Conservation (phyloP, 2,329 filamentous ascomycete genomes). For the Fusarium euwallaceae region DNA sequence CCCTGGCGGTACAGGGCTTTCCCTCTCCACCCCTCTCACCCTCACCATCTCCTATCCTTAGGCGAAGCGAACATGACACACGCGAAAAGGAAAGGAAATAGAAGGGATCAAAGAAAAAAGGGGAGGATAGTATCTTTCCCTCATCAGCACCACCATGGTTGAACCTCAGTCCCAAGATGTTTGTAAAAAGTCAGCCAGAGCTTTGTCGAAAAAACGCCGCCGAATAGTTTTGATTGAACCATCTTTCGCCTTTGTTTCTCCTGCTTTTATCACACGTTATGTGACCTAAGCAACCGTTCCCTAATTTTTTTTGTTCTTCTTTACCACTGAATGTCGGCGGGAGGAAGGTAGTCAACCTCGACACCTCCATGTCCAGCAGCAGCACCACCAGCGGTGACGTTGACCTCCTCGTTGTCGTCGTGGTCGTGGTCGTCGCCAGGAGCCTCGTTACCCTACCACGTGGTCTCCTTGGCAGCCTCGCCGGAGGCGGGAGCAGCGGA, state of each 20-base stretch:
- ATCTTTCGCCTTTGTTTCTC: slow-evolving; percentile 39
- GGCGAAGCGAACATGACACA: slow-evolving; percentile 15
- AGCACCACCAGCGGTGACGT: background rate
- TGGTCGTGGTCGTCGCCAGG: slow-evolving; percentile 18
- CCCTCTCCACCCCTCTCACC: slow-evolving; percentile 71
- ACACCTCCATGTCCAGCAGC: background rate
- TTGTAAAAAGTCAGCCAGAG: slow-evolving; percentile 43
- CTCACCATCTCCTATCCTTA: background rate
- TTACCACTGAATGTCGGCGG: slow-evolving; percentile 31
- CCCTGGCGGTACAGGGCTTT: slow-evolving; percentile 96
- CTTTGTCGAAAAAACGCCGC: slow-evolving; percentile 42
- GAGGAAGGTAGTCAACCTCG: background rate
- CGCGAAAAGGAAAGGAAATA: slow-evolving; percentile 31
- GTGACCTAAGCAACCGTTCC: slow-evolving; percentile 19
- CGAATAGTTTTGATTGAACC: slow-evolving; percentile 46
- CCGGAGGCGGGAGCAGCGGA: slow-evolving; percentile 48
- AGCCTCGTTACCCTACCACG: slow-evolving; percentile 61
- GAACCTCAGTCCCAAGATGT: slow-evolving; percentile 55
- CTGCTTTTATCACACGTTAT: slow-evolving; percentile 6
- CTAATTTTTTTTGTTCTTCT: slow-evolving; percentile 31
- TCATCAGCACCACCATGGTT: slow-evolving; percentile 88
- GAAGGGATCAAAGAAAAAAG: slow-evolving; percentile 32
- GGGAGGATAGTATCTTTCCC: slow-evolving; percentile 93
- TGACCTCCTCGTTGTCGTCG: slow-evolving; percentile 6
- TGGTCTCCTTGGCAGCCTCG: slow-evolving; percentile 67